Evolutionary conservation across 192 early-diverging fungal species (phyloP).

Genomic region (Endogone sp.): DNA sequence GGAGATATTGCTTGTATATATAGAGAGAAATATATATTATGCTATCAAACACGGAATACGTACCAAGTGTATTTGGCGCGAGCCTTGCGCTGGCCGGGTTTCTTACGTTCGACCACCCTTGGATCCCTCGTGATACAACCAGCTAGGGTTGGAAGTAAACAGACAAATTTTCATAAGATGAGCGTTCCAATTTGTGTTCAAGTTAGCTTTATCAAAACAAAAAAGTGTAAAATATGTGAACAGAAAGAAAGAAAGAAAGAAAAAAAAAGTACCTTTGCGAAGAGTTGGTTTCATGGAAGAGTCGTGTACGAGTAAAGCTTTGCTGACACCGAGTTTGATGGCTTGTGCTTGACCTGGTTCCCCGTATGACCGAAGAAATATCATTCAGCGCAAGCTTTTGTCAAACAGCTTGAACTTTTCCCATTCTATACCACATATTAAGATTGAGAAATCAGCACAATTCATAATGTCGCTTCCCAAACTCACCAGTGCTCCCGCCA

Average conservation of each 20-base stretch:
- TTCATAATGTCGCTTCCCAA: neutral
- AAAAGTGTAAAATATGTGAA: neutral
- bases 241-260: neutral
- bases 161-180: neutral
- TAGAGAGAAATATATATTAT: neutral
- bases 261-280: slow-evolving; percentile 34
- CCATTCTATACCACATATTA: too few species aligned
- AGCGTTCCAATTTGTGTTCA: neutral
- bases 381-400: too few species aligned
- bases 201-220: neutral
- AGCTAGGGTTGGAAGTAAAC: slow-evolving; percentile 26
- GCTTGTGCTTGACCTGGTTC: slow-evolving; percentile 77
- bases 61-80: slow-evolving; percentile 86
- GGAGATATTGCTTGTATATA: neutral
- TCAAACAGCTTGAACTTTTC: neutral
- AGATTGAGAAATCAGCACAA: neutral
- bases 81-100: slow-evolving; percentile 93
- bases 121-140: slow-evolving; percentile 58
- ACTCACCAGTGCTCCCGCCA: slow-evolving; percentile 69
- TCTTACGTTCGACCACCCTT: slow-evolving; percentile 92
- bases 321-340: slow-evolving; percentile 74
- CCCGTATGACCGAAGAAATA: neutral
- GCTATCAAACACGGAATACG: neutral
- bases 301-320: slow-evolving; percentile 66
- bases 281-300: slow-evolving; percentile 53